Evolutionary conservation across 2,329 filamentous ascomycete genomes (phyloP), one percentile per base, ranked within the genome.

Genomic region (Magnaporthiopsis rhizophila): DNA sequence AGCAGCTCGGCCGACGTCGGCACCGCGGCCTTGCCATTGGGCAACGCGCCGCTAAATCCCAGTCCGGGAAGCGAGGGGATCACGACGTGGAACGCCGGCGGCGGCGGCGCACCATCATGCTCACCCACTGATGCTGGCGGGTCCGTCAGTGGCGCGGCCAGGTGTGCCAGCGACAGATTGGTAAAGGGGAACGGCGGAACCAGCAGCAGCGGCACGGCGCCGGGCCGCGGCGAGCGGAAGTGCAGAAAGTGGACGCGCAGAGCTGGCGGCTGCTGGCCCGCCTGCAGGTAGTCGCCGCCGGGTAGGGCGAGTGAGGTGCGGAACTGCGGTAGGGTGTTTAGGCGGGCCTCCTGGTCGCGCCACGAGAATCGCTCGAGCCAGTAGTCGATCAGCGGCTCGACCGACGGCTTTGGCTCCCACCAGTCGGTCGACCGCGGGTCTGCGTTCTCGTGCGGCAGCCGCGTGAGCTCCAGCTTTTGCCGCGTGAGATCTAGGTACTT

Each of bases 301-400:
- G 75, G 75, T 61, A 78, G 70, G 1, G 73, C 69, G 64, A 89
- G 79, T 18, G 77, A 77, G 15, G 85, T 87, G 36, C 88, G 83
- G 72, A 83, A 90, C 72, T 90, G 87, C 0, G 87, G 83, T n/a
- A 89, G 75, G 0, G 76, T 73, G 71, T 90, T 90, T 68, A 88
- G 79, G 57, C 74, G 71, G 9, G 79, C 74, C 73, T 90, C 87
- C 64, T 85, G 80, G 2, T 79, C 75, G 61, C 84, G 80, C 86
- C 87, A 90, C 65, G 83, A 83, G 73, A 89, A 89, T 59, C 82
- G 77, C 66, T 89, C 87, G 38, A 88, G 79, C 84, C 87, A 89
- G 69, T 80, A 88, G 72, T 89, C 87, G 65, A 90, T 79, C 67
- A 90, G 74, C 26, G 85, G 82, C 73, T 90, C 87, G 63, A 90